A percentile compares a stretch with the other conserved stretches of the same genome.
These are phyloP conservation scores for Lizonia empirigonia DNA, from an alignment of 2,329 filamentous ascomycete genomes.

Conservation along the genomic window DNA sequence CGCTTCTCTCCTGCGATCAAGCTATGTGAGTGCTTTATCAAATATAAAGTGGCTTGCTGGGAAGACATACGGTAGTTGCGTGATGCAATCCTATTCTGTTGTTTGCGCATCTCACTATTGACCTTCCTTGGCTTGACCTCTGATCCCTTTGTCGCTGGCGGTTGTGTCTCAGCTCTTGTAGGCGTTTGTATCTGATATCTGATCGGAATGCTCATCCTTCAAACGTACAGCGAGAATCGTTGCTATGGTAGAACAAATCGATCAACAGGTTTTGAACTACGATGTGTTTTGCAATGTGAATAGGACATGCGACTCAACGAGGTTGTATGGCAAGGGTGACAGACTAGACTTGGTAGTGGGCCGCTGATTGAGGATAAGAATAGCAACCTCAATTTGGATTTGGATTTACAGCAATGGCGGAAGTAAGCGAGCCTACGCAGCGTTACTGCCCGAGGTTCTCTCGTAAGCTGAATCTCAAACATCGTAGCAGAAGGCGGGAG, in stretches of 20 bases:
- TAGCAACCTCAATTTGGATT: slow-evolving; percentile 25
- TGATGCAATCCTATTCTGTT: slow-evolving; percentile 47
- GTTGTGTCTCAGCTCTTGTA: slow-evolving; percentile 10
- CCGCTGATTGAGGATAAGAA: slow-evolving; percentile 41
- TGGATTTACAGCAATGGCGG: slow-evolving; percentile 15
- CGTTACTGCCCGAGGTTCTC: too few species aligned
- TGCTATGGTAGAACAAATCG: background rate
- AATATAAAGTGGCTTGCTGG: background rate
- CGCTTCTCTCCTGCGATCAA: slow-evolving; percentile 41
- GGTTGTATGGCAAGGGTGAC: slow-evolving; percentile 24
- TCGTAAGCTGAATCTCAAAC: too few species aligned
- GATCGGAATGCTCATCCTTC: slow-evolving; percentile 26
- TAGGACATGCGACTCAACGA: slow-evolving; percentile 19
- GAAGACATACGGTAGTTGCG: slow-evolving; percentile 43
- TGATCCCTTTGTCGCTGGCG: slow-evolving; percentile 15
- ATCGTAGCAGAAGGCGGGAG: background rate
- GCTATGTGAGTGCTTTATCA: background rate
- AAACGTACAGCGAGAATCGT: slow-evolving; percentile 5
- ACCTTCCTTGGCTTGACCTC: slow-evolving; percentile 39
- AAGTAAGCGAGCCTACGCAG: slow-evolving; percentile 22
- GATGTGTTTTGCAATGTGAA: background rate
- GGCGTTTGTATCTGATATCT: slow-evolving; percentile 15
- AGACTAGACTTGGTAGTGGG: slow-evolving; percentile 20
- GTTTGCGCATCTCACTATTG: slow-evolving; percentile 47
- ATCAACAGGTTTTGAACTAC: background rate